phyloP scores from a whole-genome alignment of 257 asterid genomes.

The Osmanthus fragrans region DNA sequence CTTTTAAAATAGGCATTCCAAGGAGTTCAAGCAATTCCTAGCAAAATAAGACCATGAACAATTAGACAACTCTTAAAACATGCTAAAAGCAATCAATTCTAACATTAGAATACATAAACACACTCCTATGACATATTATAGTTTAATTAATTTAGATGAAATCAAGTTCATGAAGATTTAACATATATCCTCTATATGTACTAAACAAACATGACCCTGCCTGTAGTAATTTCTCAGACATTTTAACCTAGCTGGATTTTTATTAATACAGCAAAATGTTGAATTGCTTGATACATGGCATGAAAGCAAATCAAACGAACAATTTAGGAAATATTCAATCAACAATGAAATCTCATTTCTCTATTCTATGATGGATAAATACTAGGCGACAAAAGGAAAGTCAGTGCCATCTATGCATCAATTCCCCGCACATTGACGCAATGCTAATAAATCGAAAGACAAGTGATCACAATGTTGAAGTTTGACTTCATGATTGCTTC shows the following conservation, averaged over 20 bases:
- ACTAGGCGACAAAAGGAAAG: background rate
- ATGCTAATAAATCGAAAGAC: background rate
- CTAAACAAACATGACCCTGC: background rate
- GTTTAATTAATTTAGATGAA: background rate
- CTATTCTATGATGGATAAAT: background rate
- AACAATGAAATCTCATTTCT: background rate
- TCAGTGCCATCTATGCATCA: background rate
- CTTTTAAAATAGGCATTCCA: slow-evolving; percentile 85
- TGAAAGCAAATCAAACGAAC: background rate
- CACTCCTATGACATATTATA: background rate
- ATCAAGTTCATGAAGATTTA: background rate
- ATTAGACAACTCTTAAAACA: slow-evolving; percentile 16
- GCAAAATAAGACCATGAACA: slow-evolving; percentile 18
- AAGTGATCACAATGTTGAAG: background rate
- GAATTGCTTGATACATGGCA: background rate
- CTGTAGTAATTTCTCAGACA: background rate
- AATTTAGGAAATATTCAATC: background rate
- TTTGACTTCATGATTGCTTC: background rate
- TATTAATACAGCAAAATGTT: background rate
- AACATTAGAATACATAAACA: slow-evolving; percentile 1
- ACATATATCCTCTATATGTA: no score
- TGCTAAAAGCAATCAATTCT: background rate
- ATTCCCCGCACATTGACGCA: background rate
- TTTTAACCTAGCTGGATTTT: background rate
- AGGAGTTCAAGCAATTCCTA: slow-evolving; percentile 90